Conservation (phyloP, 805 yeast species). For the Lipomyces japonicus region DNA sequence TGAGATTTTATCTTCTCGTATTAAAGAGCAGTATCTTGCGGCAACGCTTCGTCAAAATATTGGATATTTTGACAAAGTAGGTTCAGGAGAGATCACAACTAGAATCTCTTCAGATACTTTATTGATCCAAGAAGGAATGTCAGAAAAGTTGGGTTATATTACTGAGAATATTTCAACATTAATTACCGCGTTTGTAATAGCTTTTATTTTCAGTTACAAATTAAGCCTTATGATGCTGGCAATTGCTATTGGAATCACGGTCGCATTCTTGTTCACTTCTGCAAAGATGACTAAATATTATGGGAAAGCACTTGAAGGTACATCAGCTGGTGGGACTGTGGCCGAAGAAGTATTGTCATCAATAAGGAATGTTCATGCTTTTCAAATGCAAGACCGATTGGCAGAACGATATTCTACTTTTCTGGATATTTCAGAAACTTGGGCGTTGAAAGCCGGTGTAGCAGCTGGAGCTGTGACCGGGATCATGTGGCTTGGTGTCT, state of each 20-base stretch:
- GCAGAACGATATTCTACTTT: slow-evolving; percentile 27
- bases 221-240: slow-evolving; percentile 31
- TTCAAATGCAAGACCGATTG: slow-evolving; percentile 32
- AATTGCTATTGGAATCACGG: slow-evolving; percentile 24
- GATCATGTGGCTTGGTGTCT: slow-evolving; percentile 52
- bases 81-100: slow-evolving; percentile 35
- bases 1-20: slow-evolving; percentile 41
- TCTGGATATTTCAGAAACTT: slow-evolving; percentile 24
- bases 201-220: slow-evolving; percentile 27
- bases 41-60: slow-evolving; percentile 33
- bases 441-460: slow-evolving; percentile 28
- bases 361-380: slow-evolving; percentile 35
- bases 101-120: slow-evolving; percentile 34
- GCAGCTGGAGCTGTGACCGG: slow-evolving; percentile 39
- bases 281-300: slow-evolving; percentile 25
- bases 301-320: slow-evolving; percentile 20
- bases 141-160: slow-evolving; percentile 33
- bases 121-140: slow-evolving; percentile 34
- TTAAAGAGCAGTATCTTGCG: slow-evolving; percentile 30
- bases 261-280: slow-evolving; percentile 23
- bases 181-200: slow-evolving; percentile 31
- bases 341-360: slow-evolving; percentile 35
- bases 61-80: slow-evolving; percentile 33
- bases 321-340: slow-evolving; percentile 36
- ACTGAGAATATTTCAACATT: slow-evolving; percentile 29